Evolutionary conservation across 2,329 filamentous ascomycete genomes (phyloP).

Genomic region (Trichophyton verrucosum): DNA sequence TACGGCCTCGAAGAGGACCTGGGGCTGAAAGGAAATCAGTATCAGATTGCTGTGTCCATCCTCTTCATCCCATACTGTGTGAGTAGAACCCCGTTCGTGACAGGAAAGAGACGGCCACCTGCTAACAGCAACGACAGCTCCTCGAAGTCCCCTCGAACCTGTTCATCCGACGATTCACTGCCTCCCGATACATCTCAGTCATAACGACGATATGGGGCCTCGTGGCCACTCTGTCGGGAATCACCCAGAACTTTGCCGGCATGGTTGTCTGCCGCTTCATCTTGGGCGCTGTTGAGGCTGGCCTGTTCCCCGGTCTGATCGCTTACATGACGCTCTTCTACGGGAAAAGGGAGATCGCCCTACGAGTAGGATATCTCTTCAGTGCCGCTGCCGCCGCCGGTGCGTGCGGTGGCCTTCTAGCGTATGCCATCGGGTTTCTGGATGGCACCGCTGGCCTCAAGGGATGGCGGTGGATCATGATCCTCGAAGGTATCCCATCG

Average conservation of each 20-base stretch:
- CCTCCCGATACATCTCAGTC: slow-evolving; percentile 43
- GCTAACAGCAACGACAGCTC: slow-evolving; percentile 16
- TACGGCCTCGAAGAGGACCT: slow-evolving; percentile 54
- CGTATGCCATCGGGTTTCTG: slow-evolving; percentile 62
- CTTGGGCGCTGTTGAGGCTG: slow-evolving; percentile 57
- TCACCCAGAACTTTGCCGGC: slow-evolving; percentile 52
- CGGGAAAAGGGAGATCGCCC: slow-evolving; percentile 57
- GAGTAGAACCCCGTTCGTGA: slow-evolving; percentile 12
- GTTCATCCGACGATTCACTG: slow-evolving; percentile 50
- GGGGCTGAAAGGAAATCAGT: slow-evolving; percentile 50
- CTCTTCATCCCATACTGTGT: slow-evolving; percentile 54
- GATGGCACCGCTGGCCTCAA: slow-evolving; percentile 51
- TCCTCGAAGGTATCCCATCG: slow-evolving; percentile 44
- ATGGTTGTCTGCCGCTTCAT: slow-evolving; percentile 58
- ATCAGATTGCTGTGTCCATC: slow-evolving; percentile 55
- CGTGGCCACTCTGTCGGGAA: slow-evolving; percentile 43
- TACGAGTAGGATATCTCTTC: slow-evolving; percentile 63
- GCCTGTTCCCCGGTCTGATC: slow-evolving; percentile 55
- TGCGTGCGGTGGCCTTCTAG: slow-evolving; percentile 58
- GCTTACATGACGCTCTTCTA: slow-evolving; percentile 67
- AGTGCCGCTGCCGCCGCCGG: slow-evolving; percentile 53
- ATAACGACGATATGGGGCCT: slow-evolving; percentile 51
- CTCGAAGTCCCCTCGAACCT: slow-evolving; percentile 57
- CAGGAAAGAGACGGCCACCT: neutral
- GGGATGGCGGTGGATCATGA: slow-evolving; percentile 63